Conservation (phyloP, 768 basidiomycete species). For the Mrakia gelida region DNA sequence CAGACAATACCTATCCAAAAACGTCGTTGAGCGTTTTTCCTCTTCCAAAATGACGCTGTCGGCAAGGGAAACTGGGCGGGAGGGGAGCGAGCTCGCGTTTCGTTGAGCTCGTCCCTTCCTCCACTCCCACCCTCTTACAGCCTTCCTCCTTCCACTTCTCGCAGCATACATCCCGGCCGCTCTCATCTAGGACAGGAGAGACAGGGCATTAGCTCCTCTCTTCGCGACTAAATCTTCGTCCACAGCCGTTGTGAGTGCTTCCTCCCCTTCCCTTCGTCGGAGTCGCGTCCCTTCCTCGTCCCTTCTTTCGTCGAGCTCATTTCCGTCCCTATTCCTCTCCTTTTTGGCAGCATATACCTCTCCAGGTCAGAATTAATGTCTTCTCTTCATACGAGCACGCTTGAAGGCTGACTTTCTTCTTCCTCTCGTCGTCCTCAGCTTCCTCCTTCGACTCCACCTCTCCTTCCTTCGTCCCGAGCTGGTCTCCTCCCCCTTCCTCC, state of each 20-base stretch:
- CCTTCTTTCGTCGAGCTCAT: no score
- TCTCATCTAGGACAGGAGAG: not conserved
- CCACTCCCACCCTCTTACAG: not conserved
- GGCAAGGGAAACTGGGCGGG: not conserved
- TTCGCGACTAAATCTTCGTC: not conserved
- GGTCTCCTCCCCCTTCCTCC: not conserved
- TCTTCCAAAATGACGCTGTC: not conserved
- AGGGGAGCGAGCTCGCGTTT: not conserved
- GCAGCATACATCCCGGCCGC: not conserved
- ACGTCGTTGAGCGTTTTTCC: not conserved
- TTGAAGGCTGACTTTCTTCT: not conserved
- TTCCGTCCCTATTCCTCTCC: no score
- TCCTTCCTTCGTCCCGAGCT: not conserved
- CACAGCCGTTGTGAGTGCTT: not conserved
- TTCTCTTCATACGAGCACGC: not conserved
- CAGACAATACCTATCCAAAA: not conserved
- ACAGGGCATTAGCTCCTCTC: not conserved
- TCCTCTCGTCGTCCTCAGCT: not conserved
- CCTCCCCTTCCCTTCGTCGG: no score
- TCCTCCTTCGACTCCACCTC: not conserved
- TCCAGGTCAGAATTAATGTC: no score
- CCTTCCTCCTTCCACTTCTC: not conserved
- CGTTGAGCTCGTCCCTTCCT: not conserved
- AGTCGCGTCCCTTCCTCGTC: no score
- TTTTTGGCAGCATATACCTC: no score